phyloP scores from a whole-genome alignment of 2,329 filamentous ascomycete genomes.

The Fusarium sambucinum region DNA sequence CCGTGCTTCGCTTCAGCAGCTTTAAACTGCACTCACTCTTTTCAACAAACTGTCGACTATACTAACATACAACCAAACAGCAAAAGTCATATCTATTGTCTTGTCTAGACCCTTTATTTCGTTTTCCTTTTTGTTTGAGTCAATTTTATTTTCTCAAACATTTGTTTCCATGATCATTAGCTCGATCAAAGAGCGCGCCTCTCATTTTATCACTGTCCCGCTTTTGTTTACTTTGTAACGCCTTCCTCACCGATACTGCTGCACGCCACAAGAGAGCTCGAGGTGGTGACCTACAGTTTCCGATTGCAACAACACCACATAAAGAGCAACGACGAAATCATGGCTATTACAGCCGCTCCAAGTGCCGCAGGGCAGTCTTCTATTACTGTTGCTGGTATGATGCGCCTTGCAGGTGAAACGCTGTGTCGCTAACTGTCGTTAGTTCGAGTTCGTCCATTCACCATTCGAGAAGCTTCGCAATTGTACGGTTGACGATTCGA shows the following conservation, averaged over 20 bases:
- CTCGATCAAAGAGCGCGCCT: constrained; percentile 29
- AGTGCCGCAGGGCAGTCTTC: constrained; percentile 59
- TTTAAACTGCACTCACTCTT: constrained; percentile 21
- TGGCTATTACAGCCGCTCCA: constrained; percentile 42
- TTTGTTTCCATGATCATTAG: constrained; percentile 39
- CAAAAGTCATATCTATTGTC: constrained; percentile 48
- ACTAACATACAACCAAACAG: constrained; percentile 33
- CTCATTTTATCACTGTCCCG: constrained; percentile 29
- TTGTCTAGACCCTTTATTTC: constrained; percentile 7
- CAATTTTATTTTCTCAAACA: constrained; percentile 29
- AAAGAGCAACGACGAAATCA: constrained; percentile 18
- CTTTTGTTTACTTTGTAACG: constrained; percentile 42
- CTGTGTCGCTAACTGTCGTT: constrained; percentile 47
- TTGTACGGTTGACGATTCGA: constrained; percentile 63
- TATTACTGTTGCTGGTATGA: constrained; percentile 69
- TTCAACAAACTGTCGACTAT: constrained; percentile 21
- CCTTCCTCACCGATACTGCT: constrained; percentile 3
- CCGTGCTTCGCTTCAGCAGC: constrained; percentile 26
- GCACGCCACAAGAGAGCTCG: constrained; percentile 7
- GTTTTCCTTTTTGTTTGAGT: constrained; percentile 19
- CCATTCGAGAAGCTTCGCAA: constrained; percentile 94
- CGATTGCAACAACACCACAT: background rate
- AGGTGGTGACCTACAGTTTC: constrained; percentile 11
- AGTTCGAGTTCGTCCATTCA: constrained; percentile 79
- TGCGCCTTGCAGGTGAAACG: background rate